Conservation (phyloP, 2,329 filamentous ascomycete genomes). For the Clarireedia paspali region DNA sequence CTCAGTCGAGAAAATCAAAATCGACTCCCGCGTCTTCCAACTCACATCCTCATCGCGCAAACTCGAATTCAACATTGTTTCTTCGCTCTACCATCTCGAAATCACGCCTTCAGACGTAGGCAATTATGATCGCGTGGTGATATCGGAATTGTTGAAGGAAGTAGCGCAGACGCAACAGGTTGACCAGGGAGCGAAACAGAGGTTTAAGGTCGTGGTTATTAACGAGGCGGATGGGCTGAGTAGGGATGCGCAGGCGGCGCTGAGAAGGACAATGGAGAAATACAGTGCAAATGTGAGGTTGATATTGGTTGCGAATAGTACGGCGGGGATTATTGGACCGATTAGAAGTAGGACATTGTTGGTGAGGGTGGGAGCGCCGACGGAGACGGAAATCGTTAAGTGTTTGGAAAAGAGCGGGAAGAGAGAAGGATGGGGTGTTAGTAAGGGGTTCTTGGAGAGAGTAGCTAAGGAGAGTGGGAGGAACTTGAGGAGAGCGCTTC, state of each 20-base stretch:
- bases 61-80: constrained; percentile 97
- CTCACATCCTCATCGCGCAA: constrained; percentile 87
- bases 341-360: constrained; percentile 88
- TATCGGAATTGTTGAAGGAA: constrained; percentile 94
- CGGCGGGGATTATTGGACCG: constrained; percentile 97
- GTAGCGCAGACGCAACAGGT: constrained; percentile 98
- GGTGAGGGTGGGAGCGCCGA: constrained; percentile 85
- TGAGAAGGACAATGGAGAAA: constrained; percentile 97
- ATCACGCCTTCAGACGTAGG: constrained; percentile 97
- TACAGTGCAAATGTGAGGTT: constrained; percentile 91
- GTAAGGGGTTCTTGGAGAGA: constrained; percentile 67
- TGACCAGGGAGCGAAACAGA: constrained; percentile 81
- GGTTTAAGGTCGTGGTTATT: constrained; percentile 98
- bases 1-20: constrained; percentile 99
- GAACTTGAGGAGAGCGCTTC: constrained; percentile 78
- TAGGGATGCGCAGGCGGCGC: constrained; percentile 87
- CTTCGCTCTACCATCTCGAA: constrained; percentile 94
- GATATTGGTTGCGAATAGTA: constrained; percentile 90
- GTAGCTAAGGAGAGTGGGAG: constrained; percentile 87
- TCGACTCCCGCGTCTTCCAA: constrained; percentile 94
- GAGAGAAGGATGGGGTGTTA: constrained; percentile 76
- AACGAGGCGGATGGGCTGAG: constrained; percentile 96
- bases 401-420: constrained; percentile 65
- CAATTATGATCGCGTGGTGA: constrained; percentile 89
- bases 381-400: constrained; percentile 72